Conservation (phyloP, 139 green algal species). For the Gonium pectorale region DNA sequence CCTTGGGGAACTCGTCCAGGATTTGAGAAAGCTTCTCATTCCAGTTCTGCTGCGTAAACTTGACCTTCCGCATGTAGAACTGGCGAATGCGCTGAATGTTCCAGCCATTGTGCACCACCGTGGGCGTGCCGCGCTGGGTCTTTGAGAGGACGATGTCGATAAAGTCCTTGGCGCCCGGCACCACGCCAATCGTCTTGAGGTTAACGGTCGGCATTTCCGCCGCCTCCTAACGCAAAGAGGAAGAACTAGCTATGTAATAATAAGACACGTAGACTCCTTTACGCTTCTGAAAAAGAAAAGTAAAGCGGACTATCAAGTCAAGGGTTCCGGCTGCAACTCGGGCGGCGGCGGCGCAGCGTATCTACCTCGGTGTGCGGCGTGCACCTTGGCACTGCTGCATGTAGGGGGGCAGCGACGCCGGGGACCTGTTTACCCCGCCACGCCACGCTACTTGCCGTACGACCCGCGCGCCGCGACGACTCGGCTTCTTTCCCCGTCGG, state of each 20-base stretch:
- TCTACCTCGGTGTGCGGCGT: too few relatives aligned
- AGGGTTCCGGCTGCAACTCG: constrained; percentile 3
- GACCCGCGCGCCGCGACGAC: too few relatives aligned
- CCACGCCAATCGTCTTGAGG: constrained; percentile 85
- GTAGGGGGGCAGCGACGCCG: too few relatives aligned
- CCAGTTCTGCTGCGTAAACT: constrained; percentile 95
- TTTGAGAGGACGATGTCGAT: constrained; percentile 97
- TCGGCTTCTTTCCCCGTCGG: too few relatives aligned
- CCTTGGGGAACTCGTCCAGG: constrained; percentile 97
- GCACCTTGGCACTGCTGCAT: too few relatives aligned
- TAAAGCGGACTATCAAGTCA: neutral
- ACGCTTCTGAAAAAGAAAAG: neutral
- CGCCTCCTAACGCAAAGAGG: neutral
- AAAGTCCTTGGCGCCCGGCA: constrained; percentile 95
- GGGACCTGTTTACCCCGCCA: too few relatives aligned
- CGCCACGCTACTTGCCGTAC: too few relatives aligned
- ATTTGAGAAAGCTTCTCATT: constrained; percentile 94
- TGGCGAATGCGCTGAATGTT: constrained; percentile 95
- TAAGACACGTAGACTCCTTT: too few relatives aligned
- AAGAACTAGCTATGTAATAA: neutral
- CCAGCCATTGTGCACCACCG: constrained; percentile 97
- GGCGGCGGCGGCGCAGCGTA: too few relatives aligned
- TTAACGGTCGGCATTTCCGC: constrained; percentile 35
- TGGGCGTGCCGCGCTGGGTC: constrained; percentile 98
- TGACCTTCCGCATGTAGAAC: constrained; percentile 99